Conservation (phyloP, 148 eudicot genomes). For the Rhododendron mucronatum region DNA sequence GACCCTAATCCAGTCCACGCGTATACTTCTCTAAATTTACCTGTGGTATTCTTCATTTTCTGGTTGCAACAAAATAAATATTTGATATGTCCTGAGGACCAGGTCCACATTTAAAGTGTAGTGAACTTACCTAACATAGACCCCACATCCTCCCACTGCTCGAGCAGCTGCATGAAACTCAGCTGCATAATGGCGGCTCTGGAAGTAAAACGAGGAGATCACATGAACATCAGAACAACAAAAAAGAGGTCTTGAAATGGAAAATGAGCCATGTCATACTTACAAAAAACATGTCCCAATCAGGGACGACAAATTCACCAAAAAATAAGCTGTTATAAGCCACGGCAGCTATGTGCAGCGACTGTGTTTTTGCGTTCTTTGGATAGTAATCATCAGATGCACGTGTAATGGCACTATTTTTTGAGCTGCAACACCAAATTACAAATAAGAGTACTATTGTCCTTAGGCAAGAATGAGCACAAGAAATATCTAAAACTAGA, state of each 20-base stretch:
- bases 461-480: neutral
- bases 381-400: constrained; percentile 52
- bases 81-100: neutral
- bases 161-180: constrained; percentile 46
- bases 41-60: neutral
- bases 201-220: neutral
- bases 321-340: constrained; percentile 41
- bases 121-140: constrained; percentile 36
- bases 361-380: constrained; percentile 28
- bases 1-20: neutral
- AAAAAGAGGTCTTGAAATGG: neutral
- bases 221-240: neutral
- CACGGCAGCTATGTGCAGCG: constrained; percentile 40
- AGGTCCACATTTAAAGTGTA: neutral
- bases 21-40: neutral
- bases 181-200: constrained; percentile 41
- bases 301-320: constrained; percentile 43
- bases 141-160: constrained; percentile 44
- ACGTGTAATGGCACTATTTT: constrained; percentile 38
- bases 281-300: constrained; percentile 54
- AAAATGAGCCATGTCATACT: constrained; percentile 12
- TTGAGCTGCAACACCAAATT: constrained; percentile 26
- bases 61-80: neutral
- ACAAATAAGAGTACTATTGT: neutral
- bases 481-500: neutral